These are phyloP conservation scores for Begonia fuchsioides DNA, from an alignment of 306 rosid genomes.

Conservation along the genomic window DNA sequence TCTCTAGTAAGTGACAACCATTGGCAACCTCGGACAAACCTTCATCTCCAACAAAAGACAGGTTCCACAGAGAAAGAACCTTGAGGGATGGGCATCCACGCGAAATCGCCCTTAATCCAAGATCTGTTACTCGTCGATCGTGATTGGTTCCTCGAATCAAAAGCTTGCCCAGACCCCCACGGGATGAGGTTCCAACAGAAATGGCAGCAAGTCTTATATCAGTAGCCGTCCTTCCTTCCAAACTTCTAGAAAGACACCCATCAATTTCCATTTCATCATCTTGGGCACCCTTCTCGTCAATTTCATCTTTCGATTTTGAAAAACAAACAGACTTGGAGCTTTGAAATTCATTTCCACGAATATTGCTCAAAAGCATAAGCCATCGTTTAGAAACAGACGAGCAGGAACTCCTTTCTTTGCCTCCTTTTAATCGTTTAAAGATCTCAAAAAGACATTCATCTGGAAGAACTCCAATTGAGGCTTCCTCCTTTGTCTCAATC, in stretches of 20 bases:
- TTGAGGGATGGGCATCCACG: slow-evolving; percentile 72
- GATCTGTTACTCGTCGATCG: slow-evolving; percentile 32
- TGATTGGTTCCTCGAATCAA: slow-evolving; percentile 43
- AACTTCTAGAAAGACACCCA: slow-evolving; percentile 70
- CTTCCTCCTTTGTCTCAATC: slow-evolving; percentile 41
- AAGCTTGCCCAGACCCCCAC: slow-evolving; percentile 91
- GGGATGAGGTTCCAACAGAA: slow-evolving; percentile 68
- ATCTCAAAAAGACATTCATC: slow-evolving; percentile 94
- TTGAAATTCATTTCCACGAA: slow-evolving; percentile 37
- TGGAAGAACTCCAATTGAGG: slow-evolving; percentile 61
- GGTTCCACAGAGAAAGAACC: slow-evolving; percentile 55
- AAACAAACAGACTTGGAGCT: slow-evolving; percentile 6
- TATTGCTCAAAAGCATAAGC: slow-evolving; percentile 76
- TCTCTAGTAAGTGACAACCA: slow-evolving; percentile 55
- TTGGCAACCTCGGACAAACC: slow-evolving; percentile 68
- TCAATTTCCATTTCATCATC: slow-evolving; percentile 40
- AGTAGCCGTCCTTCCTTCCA: slow-evolving; percentile 79
- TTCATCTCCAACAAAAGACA: slow-evolving; percentile 48
- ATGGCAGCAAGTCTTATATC: slow-evolving; percentile 92
- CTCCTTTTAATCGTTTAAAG: slow-evolving; percentile 71
- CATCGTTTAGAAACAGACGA: slow-evolving; percentile 80
- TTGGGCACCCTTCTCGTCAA: slow-evolving; percentile 17
- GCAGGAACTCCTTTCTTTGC: slow-evolving; percentile 58
- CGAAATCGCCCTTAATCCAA: slow-evolving; percentile 67
- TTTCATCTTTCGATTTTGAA: slow-evolving; percentile 11